phyloP scores from a whole-genome alignment of 495 filamentous ascomycete genomes.

The Penicillium flavigenum region DNA sequence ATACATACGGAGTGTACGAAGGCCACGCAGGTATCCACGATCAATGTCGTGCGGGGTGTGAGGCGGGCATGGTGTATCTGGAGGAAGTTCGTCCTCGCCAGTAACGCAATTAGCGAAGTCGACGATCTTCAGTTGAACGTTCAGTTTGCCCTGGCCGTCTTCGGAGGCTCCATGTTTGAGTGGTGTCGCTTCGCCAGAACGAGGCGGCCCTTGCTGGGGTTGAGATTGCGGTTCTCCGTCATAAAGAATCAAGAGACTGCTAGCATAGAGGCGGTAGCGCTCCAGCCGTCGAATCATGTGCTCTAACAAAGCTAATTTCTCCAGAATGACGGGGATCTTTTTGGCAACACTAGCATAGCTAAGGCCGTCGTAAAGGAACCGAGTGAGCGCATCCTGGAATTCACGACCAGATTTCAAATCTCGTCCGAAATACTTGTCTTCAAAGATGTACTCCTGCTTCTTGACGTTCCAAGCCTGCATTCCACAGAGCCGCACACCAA shows the following conservation, averaged over 20 bases:
- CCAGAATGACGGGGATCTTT: slow-evolving; percentile 83
- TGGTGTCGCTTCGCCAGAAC: slow-evolving; percentile 16
- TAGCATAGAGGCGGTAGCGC: slow-evolving; percentile 93
- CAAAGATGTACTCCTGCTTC: slow-evolving; percentile 78
- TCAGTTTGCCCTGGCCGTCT: slow-evolving; percentile 48
- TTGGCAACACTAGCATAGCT: slow-evolving; percentile 71
- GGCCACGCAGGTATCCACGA: slow-evolving; percentile 81
- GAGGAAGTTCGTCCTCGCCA: slow-evolving; percentile 66
- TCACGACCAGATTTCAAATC: slow-evolving; percentile 83
- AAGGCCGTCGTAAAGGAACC: slow-evolving; percentile 90
- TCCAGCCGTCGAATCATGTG: slow-evolving; percentile 74
- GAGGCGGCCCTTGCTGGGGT: slow-evolving; percentile 15
- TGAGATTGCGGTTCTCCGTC: slow-evolving; percentile 62
- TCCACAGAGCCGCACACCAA: slow-evolving; percentile 91
- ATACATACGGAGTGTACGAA: slow-evolving; percentile 77
- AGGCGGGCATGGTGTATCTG: slow-evolving; percentile 74
- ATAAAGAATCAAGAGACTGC: slow-evolving; percentile 90
- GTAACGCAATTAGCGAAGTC: slow-evolving; percentile 98
- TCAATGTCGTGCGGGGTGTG: slow-evolving; percentile 77
- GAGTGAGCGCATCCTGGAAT: slow-evolving; percentile 83
- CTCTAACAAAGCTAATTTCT: slow-evolving; percentile 78
- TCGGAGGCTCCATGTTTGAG: slow-evolving; percentile 34
- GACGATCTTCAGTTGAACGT: slow-evolving; percentile 89
- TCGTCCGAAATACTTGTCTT: slow-evolving; percentile 97
- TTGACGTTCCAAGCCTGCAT: slow-evolving; percentile 94